These are phyloP conservation scores for Camellia lanceoleosa DNA, from an alignment of 148 eudicot species.

Conservation along the genomic window DNA sequence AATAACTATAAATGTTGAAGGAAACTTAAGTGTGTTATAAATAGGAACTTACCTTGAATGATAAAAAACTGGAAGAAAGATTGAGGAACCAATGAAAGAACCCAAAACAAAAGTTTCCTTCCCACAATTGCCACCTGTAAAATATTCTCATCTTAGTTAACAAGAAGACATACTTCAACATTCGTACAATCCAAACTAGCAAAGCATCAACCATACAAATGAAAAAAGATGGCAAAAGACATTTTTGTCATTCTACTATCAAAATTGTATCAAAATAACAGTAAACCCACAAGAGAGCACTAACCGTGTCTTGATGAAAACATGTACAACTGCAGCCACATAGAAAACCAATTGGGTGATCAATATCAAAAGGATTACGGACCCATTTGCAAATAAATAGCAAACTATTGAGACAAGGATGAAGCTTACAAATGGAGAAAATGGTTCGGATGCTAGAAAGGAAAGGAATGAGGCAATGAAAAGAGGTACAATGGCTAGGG, in stretches of 20 bases:
- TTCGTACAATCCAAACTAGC: background rate
- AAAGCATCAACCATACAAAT: background rate
- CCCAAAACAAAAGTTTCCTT: conserved; percentile 41
- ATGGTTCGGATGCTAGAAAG: conserved; percentile 41
- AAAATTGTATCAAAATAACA: background rate
- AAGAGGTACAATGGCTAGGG: conserved; percentile 52
- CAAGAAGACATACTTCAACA: background rate
- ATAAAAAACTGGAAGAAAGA: conserved; percentile 46
- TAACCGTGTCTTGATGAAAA: conserved; percentile 77
- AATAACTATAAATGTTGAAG: background rate
- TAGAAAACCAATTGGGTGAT: conserved; percentile 55
- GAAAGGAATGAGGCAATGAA: conserved; percentile 52
- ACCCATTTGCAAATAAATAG: conserved; percentile 74
- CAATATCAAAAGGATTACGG: conserved; percentile 48
- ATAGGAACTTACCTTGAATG: conserved; percentile 53
- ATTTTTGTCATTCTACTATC: background rate
- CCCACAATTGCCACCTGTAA: conserved; percentile 73
- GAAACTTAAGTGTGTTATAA: background rate
- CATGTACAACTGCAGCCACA: conserved; percentile 52
- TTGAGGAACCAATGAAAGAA: conserved; percentile 52
- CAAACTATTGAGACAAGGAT: conserved; percentile 61
- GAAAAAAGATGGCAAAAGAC: background rate
- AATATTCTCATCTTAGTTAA: conserved; percentile 12
- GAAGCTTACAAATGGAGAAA: conserved; percentile 63
- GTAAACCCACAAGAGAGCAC: conserved; percentile 22